phyloP scores from a whole-genome alignment of 192 early-diverging fungal species.

The Backusella psychrophila region DNA sequence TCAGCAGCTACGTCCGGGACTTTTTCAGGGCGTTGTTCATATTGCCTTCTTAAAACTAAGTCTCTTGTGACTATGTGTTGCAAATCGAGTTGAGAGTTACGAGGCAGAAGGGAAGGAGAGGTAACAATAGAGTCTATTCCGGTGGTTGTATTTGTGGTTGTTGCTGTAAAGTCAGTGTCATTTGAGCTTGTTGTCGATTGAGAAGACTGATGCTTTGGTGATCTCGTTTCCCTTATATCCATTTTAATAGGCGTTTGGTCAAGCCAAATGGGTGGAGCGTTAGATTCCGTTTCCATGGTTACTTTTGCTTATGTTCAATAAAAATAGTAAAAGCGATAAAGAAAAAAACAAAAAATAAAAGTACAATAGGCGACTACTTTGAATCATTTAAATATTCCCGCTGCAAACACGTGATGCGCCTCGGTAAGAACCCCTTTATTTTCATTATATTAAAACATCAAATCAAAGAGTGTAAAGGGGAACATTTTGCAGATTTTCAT shows the following conservation, averaged over 20 bases:
- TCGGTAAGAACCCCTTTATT: neutral
- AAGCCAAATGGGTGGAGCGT: neutral
- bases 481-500: neutral
- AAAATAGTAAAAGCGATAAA: neutral
- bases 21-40: constrained; percentile 11
- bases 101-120: neutral
- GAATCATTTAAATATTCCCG: constrained; percentile 6
- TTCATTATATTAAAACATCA: neutral
- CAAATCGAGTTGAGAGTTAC: neutral
- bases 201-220: constrained; percentile 4
- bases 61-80: neutral
- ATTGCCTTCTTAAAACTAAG: neutral
- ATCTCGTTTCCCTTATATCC: neutral
- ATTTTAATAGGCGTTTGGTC: neutral
- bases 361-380: neutral
- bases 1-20: constrained; percentile 29
- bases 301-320: neutral
- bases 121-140: neutral
- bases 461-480: neutral
- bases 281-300: neutral
- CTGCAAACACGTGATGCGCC: neutral
- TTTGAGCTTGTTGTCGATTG: neutral
- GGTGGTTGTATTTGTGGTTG: neutral
- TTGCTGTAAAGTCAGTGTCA: constrained; percentile 4
- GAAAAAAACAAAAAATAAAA: neutral